phyloP scores from a whole-genome alignment of 345 rosid genomes.

The Microcos paniculata region DNA sequence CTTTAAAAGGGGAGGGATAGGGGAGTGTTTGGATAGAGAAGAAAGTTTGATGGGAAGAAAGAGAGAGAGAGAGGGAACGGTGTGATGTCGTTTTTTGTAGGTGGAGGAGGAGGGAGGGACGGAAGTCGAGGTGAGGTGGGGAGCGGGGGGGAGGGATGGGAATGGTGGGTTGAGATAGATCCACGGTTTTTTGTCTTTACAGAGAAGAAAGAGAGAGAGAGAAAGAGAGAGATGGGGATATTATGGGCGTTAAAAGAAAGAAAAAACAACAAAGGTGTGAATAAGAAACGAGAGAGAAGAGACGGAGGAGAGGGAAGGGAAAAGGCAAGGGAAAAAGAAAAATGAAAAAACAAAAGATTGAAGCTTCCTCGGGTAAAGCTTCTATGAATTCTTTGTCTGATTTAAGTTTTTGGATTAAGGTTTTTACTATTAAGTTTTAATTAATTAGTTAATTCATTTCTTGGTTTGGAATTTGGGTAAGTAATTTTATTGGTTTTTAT shows the following conservation, averaged over 20 bases:
- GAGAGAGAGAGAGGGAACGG: not conserved
- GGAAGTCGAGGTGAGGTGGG: not conserved
- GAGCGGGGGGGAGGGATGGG: not conserved
- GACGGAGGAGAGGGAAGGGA: not conserved
- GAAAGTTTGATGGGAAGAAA: not conserved
- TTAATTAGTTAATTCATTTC: too few relatives aligned
- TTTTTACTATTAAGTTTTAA: too few relatives aligned
- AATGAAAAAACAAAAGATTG: not conserved
- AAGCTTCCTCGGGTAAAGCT: too few relatives aligned
- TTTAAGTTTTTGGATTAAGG: too few relatives aligned
- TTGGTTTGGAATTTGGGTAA: too few relatives aligned
- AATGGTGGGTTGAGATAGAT: slow-evolving; percentile 36
- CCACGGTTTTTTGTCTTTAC: slow-evolving; percentile 33
- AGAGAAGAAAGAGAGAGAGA: slow-evolving; percentile 11
- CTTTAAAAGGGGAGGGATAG: not conserved
- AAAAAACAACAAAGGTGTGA: not conserved
- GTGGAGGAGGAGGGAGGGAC: not conserved
- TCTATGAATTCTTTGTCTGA: too few relatives aligned
- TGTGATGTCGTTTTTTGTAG: not conserved
- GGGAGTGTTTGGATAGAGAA: not conserved
- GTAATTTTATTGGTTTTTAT: too few relatives aligned
- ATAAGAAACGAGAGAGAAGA: not conserved
- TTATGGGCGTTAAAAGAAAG: slow-evolving; percentile 8
- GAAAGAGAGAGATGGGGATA: not conserved
- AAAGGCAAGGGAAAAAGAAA: not conserved